Percentiles rank a stretch among this genome's conserved stretches.
Conservation (phyloP, 148 eudicot genomes). For the Rhododendron henanense region DNA sequence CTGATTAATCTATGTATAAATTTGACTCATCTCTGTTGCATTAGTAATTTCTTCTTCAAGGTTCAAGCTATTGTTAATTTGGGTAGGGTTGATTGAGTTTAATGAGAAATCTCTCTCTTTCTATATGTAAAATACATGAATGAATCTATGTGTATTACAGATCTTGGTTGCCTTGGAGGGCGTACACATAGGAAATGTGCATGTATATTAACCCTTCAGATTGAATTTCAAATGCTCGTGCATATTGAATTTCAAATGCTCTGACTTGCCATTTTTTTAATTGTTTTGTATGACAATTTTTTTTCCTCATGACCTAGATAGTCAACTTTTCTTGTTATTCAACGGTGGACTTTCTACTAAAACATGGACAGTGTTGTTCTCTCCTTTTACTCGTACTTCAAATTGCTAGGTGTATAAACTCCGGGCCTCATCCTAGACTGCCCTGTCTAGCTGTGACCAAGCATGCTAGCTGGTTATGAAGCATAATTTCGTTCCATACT, state of each 20-base stretch:
- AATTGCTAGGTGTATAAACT: neutral
- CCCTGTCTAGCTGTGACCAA: neutral
- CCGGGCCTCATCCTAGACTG: neutral
- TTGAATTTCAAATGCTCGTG: neutral
- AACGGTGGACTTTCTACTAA: neutral
- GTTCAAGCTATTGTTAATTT: neutral
- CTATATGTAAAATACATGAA: neutral
- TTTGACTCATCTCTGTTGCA: neutral
- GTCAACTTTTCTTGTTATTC: neutral
- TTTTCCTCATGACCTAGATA: neutral
- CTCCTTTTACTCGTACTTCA: neutral
- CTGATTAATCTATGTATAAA: neutral
- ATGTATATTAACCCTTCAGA: neutral
- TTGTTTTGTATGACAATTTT: neutral
- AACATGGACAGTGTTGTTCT: neutral
- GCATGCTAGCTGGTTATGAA: neutral
- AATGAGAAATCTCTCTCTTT: neutral
- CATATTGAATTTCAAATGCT: neutral
- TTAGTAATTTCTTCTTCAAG: neutral
- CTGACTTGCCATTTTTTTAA: neutral
- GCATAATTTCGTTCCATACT: neutral
- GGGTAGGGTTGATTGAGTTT: neutral
- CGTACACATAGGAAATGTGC: neutral
- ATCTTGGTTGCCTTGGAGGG: neutral
- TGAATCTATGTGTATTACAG: neutral